phyloP scores from a whole-genome alignment of 176 grass and related monocot species.

The Bromus sterilis region DNA sequence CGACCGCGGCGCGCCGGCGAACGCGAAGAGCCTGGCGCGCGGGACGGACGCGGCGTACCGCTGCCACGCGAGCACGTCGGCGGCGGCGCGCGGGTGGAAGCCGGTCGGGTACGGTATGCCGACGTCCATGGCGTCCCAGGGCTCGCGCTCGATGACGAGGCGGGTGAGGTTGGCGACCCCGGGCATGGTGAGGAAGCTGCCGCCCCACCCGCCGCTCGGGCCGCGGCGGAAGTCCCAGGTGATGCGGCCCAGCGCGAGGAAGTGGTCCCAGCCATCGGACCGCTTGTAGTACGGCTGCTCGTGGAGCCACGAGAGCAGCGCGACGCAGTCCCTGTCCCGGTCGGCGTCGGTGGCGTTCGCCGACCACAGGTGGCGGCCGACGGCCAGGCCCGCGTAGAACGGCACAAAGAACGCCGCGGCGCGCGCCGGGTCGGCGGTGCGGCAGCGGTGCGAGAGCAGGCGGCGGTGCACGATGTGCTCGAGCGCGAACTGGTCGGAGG shows the following conservation, averaged over 20 bases:
- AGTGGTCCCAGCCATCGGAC: constrained; percentile 72
- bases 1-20: constrained; percentile 63
- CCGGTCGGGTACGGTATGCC: constrained; percentile 83
- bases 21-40: constrained; percentile 58
- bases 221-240: constrained; percentile 89
- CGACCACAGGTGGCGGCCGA: constrained; percentile 68
- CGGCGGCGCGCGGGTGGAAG: constrained; percentile 67
- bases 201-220: constrained; percentile 45
- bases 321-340: constrained; percentile 56
- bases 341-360: constrained; percentile 39
- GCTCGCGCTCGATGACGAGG: constrained; percentile 79
- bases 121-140: constrained; percentile 81
- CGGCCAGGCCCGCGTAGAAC: constrained; percentile 75
- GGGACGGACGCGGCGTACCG: constrained; percentile 27
- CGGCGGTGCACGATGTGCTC: constrained; percentile 80
- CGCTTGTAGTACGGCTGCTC: constrained; percentile 43
- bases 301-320: constrained; percentile 58
- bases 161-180: constrained; percentile 71
- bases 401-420: constrained; percentile 78
- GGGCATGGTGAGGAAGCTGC: constrained; percentile 80
- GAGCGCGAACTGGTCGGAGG: constrained; percentile 75
- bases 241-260: constrained; percentile 76
- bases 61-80: constrained; percentile 60
- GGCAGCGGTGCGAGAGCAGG: constrained; percentile 66
- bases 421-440: constrained; percentile 36